Conservation (phyloP, 23 red algal species). For the Gracilaria gracilis region DNA sequence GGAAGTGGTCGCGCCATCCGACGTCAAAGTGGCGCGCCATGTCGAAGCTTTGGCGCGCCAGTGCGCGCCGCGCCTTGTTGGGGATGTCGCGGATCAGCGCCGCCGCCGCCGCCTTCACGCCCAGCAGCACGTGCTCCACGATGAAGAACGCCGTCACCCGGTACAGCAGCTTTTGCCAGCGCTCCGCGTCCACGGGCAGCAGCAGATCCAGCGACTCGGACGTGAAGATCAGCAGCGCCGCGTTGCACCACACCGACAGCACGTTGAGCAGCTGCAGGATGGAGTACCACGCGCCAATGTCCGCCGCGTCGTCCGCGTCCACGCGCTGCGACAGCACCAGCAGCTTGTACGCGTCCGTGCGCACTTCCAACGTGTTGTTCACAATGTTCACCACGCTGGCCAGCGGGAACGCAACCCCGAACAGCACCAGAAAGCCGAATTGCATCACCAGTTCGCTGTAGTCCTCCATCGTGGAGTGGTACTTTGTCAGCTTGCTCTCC, state of each 20-base stretch:
- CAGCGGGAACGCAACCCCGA: slow-evolving; percentile 80
- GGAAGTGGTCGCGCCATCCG: slow-evolving; percentile 61
- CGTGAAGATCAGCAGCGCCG: slow-evolving; percentile 72
- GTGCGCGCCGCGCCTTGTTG: slow-evolving; percentile 5
- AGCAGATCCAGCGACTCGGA: slow-evolving; percentile 46
- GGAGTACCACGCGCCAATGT: slow-evolving; percentile 83
- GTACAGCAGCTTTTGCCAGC: slow-evolving; percentile 51
- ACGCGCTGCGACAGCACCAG: slow-evolving; percentile 65
- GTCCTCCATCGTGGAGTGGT: slow-evolving; percentile 76
- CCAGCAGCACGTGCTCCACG: slow-evolving; percentile 75
- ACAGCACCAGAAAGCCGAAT: slow-evolving; percentile 75
- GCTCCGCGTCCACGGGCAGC: background rate
- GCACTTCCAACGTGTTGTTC: slow-evolving; percentile 83
- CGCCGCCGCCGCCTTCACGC: slow-evolving; percentile 61
- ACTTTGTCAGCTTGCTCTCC: slow-evolving; percentile 64
- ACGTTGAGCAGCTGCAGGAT: slow-evolving; percentile 71
- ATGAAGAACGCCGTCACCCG: slow-evolving; percentile 71
- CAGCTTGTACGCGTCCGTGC: slow-evolving; percentile 83
- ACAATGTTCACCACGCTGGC: slow-evolving; percentile 61
- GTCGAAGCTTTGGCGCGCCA: slow-evolving; percentile 74
- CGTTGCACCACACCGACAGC: slow-evolving; percentile 76
- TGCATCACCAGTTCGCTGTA: slow-evolving; percentile 84
- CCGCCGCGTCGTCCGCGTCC: slow-evolving; percentile 74
- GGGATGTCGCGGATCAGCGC: slow-evolving; percentile 64
- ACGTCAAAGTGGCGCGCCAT: slow-evolving; percentile 69